Base-by-base conservation (phyloP, 2,329 filamentous ascomycete species). In the Microascus cirrosus region DNA sequence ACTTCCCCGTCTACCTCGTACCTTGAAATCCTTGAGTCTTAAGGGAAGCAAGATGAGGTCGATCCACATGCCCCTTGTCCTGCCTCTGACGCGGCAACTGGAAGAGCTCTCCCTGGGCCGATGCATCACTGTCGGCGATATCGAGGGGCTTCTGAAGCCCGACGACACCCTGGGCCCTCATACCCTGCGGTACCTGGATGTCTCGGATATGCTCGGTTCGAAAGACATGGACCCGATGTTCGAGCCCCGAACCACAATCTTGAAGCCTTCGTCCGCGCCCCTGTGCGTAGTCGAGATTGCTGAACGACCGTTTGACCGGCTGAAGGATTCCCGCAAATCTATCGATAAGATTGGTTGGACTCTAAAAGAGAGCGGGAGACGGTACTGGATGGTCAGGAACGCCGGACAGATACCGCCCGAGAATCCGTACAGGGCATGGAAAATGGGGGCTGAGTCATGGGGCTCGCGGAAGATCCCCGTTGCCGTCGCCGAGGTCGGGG, bases 381-480 rank as follows among this genome's bases (percentile, higher is more conserved):
- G 83, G 54, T 78, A 82, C 68, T 80, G 87, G 86, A 68, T 92
- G 69, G 87, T 91, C 70, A 66, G 72, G 39, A 70, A 65, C 55
- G 62, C 65, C 39, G 67, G 64, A 52, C 62, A 65, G 53, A 57
- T 58, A 28, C 61, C 63, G 48, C 61, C 62, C 45, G 73, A 74
- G 61, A 68, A 70, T 58, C 68, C 73, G 58, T 83, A 87, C 66
- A 80, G 85, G 63, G 73, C 75, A 65, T 94, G 89, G 89, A 94
- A 94, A 75, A 87, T 90, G 86, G 89, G 89, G 35, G 89, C 89
- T 54, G 82, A 83, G 64, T 89, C 84, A 73, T 93, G 89, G 89
- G 89, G 89, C 42, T 91, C 91, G 84, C 80, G 87, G 61, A 94
- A 97, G 74, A 80, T 97, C 50, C 95, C 93, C n/a, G 86, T 97